A percentile compares a stretch with the other conserved stretches of the same genome.
These are phyloP conservation scores for Zygoascus hellenicus DNA, from an alignment of 1,139 yeast species.

Conservation along the genomic window DNA sequence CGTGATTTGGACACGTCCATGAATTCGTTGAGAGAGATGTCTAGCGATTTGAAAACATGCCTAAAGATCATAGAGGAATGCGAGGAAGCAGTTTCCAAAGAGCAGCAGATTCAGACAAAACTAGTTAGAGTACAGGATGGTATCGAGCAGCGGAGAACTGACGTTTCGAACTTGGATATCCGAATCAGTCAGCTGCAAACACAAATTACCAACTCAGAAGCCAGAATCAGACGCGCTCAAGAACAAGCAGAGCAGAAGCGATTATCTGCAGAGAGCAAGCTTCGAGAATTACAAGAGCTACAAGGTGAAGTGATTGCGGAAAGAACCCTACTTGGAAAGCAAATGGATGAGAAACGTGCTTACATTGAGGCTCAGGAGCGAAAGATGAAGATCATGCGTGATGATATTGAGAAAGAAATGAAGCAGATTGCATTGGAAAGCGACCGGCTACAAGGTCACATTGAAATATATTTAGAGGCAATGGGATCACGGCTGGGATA, in stretches of 20 bases:
- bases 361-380: constrained; percentile 46
- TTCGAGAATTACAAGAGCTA: constrained; percentile 43
- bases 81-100: constrained; percentile 45
- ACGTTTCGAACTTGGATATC: constrained; percentile 46
- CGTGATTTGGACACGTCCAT: constrained; percentile 50
- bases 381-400: constrained; percentile 40
- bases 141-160: constrained; percentile 42
- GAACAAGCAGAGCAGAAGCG: constrained; percentile 47
- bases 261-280: constrained; percentile 41
- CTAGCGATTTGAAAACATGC: constrained; percentile 49
- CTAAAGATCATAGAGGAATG: constrained; percentile 55
- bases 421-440: constrained; percentile 50
- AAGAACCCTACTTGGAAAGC: constrained; percentile 48
- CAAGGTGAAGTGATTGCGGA: constrained; percentile 48
- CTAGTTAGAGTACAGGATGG: constrained; percentile 43
- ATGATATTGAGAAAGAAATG: constrained; percentile 49
- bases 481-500: constrained; percentile 28
- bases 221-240: constrained; percentile 47
- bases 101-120: constrained; percentile 41
- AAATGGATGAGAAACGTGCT: constrained; percentile 44
- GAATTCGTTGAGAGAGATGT: constrained; percentile 54
- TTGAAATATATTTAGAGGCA: constrained; percentile 45
- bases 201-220: constrained; percentile 50
- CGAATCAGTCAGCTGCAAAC: constrained; percentile 46
- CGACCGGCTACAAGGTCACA: constrained; percentile 49